Base-by-base conservation (phyloP, 257 asterid genomes). In the Nyctanthes arbortristis region DNA sequence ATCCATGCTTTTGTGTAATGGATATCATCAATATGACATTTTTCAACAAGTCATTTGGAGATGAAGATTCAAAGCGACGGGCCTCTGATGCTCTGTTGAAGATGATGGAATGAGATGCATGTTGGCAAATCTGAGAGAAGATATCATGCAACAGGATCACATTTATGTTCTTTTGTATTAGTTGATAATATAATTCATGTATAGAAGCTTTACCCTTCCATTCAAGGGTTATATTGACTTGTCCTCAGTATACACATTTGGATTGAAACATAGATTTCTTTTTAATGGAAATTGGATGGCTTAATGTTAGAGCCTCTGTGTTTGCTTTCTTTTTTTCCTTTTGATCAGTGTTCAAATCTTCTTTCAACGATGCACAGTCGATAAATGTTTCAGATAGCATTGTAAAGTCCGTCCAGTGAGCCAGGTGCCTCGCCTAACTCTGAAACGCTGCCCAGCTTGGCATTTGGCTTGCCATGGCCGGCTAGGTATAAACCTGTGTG, bases 151-250 rank as follows among this genome's bases (percentile, higher is more conserved):
- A 22, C 29, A 8, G 28, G 58, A 49, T 49, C 58, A 20, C 58
- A 49, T 7, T 49, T 71, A 36, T 57, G 45, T 73, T 52, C 68
- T 62, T 68, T 71, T 65, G 49, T 52, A 43, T 73, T 64, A 70
- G 63, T 61, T 43, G 82, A 84, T 78, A 80, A 83, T 76, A 27
- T 70, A 77, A 81, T 88, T 79, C 83, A 72, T 86, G 93, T 86
- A 88, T 90, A 88, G 92, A 84, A 79, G 58, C 58, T 70, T 61
- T 22, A 70, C 87, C 91, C 90, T 73, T 82, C 72, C 81, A 72
- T 86, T 86, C 58, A 39, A 78, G 80, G 95, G 87, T 74, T 65
- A 75, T 79, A 61, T 75, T 55, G 33, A 75, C 72, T 72, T 57
- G 33, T 45, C 66, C 72, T 81, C 27, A 67, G 74, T 80, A 84